These are phyloP conservation scores for Trichomonas gallinae DNA, from an alignment of 208 protist species.

Conservation along the genomic window DNA sequence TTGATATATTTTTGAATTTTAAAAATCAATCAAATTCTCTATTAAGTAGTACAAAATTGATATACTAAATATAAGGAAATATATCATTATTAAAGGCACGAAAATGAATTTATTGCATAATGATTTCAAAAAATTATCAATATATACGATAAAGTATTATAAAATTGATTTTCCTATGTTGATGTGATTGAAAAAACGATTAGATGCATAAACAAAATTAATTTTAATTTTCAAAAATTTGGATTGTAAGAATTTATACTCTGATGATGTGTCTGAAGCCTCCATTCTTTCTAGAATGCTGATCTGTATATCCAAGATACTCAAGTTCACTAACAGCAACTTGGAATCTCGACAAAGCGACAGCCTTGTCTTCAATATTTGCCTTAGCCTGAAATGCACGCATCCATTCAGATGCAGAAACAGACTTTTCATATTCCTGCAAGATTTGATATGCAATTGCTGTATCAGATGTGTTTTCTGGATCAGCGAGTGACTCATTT, in stretches of 20 bases:
- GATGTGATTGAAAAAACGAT: too few relatives aligned
- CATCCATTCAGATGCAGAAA: background rate
- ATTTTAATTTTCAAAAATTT: too few relatives aligned
- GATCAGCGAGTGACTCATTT: background rate
- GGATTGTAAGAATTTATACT: background rate
- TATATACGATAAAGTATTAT: too few relatives aligned
- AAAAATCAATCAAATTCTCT: too few relatives aligned
- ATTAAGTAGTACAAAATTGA: too few relatives aligned
- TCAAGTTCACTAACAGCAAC: constrained; percentile 14
- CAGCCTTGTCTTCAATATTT: background rate
- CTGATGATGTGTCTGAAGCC: background rate
- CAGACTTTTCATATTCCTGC: background rate
- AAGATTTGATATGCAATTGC: background rate
- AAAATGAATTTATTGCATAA: too few relatives aligned
- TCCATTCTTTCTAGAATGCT: background rate
- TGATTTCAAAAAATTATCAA: too few relatives aligned
- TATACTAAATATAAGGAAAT: too few relatives aligned
- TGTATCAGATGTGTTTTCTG: background rate
- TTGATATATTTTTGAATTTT: too few relatives aligned
- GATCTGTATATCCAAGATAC: background rate
- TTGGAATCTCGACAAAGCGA: background rate
- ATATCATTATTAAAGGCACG: too few relatives aligned
- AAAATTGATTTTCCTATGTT: too few relatives aligned
- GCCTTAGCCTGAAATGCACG: background rate
- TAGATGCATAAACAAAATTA: too few relatives aligned